phyloP scores from a whole-genome alignment of 2,329 filamentous ascomycete genomes.

The Neocatenulostroma microsporum region DNA sequence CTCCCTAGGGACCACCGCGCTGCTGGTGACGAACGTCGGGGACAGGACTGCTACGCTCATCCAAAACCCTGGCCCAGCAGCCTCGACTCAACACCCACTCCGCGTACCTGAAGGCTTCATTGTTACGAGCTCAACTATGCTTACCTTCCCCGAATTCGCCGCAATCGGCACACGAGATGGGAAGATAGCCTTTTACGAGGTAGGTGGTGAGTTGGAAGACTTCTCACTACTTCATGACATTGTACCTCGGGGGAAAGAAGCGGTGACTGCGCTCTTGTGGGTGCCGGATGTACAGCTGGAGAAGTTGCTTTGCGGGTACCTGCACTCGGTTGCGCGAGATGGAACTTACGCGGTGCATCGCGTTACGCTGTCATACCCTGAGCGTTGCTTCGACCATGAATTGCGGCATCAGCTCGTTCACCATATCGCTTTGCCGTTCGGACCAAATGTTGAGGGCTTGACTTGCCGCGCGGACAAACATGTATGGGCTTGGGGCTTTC shows the following conservation, averaged over 20 bases:
- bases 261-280: conserved; percentile 58
- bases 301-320: conserved; percentile 35
- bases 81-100: no score
- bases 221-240: not conserved
- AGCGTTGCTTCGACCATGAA: conserved; percentile 18
- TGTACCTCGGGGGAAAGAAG: conserved; percentile 40
- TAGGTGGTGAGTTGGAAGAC: no score
- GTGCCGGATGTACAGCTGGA: not conserved
- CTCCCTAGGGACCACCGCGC: conserved; percentile 13
- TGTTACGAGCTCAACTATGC: conserved; percentile 42
- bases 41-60: not conserved
- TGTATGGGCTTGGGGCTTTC: conserved; percentile 73
- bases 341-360: conserved; percentile 62
- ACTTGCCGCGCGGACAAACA: conserved; percentile 50
- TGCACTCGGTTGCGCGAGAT: conserved; percentile 70
- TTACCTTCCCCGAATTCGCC: no score
- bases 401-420: conserved; percentile 52
- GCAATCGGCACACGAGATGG: no score
- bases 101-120: conserved; percentile 35
- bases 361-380: no score
- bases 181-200: no score
- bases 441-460: conserved; percentile 66
- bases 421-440: conserved; percentile 61
- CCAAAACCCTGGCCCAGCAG: no score
- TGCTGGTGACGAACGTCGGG: conserved; percentile 34